Conservation (phyloP, 2,329 filamentous ascomycete species). For the Botrytis byssoidea region DNA sequence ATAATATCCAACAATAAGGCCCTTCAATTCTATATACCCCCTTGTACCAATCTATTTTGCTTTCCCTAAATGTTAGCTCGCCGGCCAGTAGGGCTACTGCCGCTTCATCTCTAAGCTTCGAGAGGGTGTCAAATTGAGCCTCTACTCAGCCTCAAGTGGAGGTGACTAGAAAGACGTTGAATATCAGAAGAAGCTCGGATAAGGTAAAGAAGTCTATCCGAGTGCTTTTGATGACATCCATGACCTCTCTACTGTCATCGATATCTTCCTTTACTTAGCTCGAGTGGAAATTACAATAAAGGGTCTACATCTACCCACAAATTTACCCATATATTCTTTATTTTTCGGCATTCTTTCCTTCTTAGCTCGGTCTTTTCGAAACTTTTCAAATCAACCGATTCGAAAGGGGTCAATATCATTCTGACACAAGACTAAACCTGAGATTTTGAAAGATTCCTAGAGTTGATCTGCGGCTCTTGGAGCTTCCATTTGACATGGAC, state of each 20-base stretch:
- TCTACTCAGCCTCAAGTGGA: conserved; percentile 1
- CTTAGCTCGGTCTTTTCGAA: background rate
- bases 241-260: background rate
- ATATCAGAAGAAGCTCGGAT: background rate
- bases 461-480: background rate
- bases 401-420: background rate
- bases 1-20: background rate
- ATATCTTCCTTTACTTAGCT: background rate
- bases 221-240: background rate
- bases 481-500: background rate
- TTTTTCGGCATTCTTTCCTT: background rate
- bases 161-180: background rate
- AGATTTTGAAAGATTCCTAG: background rate
- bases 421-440: background rate
- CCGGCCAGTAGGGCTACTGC: background rate
- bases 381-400: background rate
- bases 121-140: background rate
- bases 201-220: background rate
- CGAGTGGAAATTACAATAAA: background rate
- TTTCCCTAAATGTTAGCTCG: background rate
- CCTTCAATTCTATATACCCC: background rate
- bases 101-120: background rate
- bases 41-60: background rate
- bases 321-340: background rate
- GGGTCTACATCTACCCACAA: background rate